Base-by-base conservation (phyloP, 78 protist genomes). In the Protostelium mycophagum region DNA sequence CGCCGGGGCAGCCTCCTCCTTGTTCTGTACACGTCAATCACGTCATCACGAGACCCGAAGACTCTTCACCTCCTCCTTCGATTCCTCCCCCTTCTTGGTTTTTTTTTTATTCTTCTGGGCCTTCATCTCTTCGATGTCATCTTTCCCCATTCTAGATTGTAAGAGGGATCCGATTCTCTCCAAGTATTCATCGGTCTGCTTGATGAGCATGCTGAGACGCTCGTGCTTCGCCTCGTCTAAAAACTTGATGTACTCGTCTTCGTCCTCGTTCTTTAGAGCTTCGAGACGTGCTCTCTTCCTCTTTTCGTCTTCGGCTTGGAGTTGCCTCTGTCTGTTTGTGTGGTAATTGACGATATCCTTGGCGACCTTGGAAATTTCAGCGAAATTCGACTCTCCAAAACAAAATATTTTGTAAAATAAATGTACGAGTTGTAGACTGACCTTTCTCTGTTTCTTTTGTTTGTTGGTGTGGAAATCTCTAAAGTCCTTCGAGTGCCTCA, bases 181-280 rank as follows among this genome's bases (percentile, higher is more conserved):
- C 31, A 93, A 37, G 0, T 90, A 85, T 1, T 39, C 31, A 51
- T 93, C 95, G 34, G 95, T 93, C 88, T 93, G 90, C 86, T 90
- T 86, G 25, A 93, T 0, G 16, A 93, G 88, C 87, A 93, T 87
- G 39, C 86, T 86, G 31, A 93, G 83, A 39, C 95, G 63, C 35
- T 89, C 92, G 31, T 93, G 86, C 85, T 93, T 93, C 1, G 95
- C 88, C 37, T 90, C 89, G 35, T 85, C 91, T 28, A 93, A 38
- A 28, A 93, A 87, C 34, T 93, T 91, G 86, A 86, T 90, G 85
- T 93, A 93, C 86, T 90, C 95, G 37, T 93, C 89, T 1, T 83
- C 89, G 83, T 93, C 95, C 28, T 85, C 38, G 0, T 34, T 83
- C 35, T 63, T 85, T 16, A 93, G 92, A 36, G 90, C 31, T 38